Base-by-base conservation (phyloP, 2,329 filamentous ascomycete genomes). In the Fusarium dlaminii region DNA sequence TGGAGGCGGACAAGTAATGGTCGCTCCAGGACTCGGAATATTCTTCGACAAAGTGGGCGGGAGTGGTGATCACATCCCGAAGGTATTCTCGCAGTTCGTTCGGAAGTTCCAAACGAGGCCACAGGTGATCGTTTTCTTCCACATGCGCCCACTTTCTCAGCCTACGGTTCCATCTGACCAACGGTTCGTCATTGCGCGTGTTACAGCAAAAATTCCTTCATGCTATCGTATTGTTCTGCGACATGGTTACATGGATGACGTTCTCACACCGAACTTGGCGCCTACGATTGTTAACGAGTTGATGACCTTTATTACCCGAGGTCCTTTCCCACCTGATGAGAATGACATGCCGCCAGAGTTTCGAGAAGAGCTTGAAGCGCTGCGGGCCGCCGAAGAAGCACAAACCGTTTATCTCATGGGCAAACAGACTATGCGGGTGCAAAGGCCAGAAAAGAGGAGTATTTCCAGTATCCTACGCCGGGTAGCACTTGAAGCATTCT, bases 21-120 rank as follows among this genome's bases (percentile, higher is more conserved):
- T 83, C 0, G 88, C 89, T 59, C 85, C 84, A 63, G 93, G 86
- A 34, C 87, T 89, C 12, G 93, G 91, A 3, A 90, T 95, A 62
- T 95, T 94, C 84, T 94, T 95, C 79, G 93, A 95, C 82, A 95
- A 95, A 81, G 87, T 89, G 2, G 92, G 93, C 48, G 87, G 92
- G 91, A 4, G 88, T 87, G 13, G 90, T 92, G 79, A 79, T 45
- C 75, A 77, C 27, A 78, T 79, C 18, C 77, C 77, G 8, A 79
- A 78, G 39, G 77, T 79, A 15, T 94, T 94, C 80, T 89, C 90
- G 8, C 91, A 95, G 59, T 95, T 94, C 78, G 85, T 94, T 15
- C 88, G 87, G 57, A 94, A 94, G 78, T 91, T 95, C 70, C 88
- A 89, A 52, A 89, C 90, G 0, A 84, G 88, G 10, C 92, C 92